Conservation (phyloP, 2,329 filamentous ascomycete genomes). For the Helotiales sp. region DNA sequence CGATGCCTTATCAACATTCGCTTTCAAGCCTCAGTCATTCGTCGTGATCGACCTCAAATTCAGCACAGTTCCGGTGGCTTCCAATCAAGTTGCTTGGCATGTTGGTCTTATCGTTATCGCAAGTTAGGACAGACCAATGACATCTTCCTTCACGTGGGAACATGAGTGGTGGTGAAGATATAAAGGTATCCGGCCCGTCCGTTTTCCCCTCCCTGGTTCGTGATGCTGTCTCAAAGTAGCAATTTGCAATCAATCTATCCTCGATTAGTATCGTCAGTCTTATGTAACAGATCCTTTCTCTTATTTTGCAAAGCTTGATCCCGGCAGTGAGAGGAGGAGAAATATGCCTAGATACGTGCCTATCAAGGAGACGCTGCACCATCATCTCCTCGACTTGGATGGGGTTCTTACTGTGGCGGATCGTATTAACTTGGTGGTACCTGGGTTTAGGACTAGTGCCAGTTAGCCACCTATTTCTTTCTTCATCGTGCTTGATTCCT, state of each 20-base stretch:
- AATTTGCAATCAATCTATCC: neutral
- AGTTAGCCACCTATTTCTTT: slow-evolving; percentile 51
- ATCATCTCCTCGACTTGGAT: slow-evolving; percentile 48
- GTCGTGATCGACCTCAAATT: neutral
- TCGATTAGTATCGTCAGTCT: neutral
- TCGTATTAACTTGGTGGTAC: slow-evolving; percentile 57
- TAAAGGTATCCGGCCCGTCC: slow-evolving; percentile 18
- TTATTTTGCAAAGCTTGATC: slow-evolving; percentile 3
- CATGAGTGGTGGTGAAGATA: slow-evolving; percentile 21
- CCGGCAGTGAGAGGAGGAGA: neutral
- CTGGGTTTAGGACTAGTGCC: slow-evolving; percentile 63
- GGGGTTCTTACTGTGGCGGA: slow-evolving; percentile 51
- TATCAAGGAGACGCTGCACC: slow-evolving; percentile 47
- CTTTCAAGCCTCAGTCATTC: neutral
- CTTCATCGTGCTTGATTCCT: slow-evolving; percentile 25
- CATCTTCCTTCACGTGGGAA: slow-evolving; percentile 18
- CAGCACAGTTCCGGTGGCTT: neutral
- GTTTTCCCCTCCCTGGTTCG: neutral
- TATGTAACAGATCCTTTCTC: neutral
- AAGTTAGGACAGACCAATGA: neutral
- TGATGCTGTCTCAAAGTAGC: neutral
- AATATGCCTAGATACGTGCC: slow-evolving; percentile 37
- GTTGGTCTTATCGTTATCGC: slow-evolving; percentile 6
- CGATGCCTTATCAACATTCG: neutral
- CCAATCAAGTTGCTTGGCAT: slow-evolving; percentile 4